phyloP scores from a whole-genome alignment of 495 filamentous ascomycete species.

The Beverwykella pulmonaria region DNA sequence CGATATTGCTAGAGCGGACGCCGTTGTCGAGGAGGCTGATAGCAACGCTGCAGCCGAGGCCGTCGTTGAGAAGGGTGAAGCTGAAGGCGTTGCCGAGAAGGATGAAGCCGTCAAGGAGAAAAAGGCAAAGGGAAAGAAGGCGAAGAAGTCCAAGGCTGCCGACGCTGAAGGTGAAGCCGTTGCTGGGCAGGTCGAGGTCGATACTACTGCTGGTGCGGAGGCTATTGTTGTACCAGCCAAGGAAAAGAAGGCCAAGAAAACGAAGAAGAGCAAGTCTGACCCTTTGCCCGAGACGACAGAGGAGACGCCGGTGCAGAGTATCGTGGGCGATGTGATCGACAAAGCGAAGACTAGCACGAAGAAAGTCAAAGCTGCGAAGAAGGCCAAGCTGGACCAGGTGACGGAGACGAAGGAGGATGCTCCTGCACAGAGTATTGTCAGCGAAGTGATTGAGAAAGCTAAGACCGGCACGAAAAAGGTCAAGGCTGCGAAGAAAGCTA shows the following conservation, averaged over 20 bases:
- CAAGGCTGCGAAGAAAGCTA: conserved; percentile 3
- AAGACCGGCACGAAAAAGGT: not conserved
- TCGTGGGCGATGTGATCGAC: conserved; percentile 20
- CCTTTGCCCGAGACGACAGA: not conserved
- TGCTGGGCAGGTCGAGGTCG: not conserved
- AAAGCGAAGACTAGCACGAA: not conserved
- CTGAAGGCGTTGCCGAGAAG: conserved; percentile 2
- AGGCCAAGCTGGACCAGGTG: not conserved
- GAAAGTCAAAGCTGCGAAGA: conserved; percentile 9
- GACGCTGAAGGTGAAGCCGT: conserved; percentile 7
- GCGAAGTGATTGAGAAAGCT: conserved; percentile 18
- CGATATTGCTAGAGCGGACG: too few relatives aligned
- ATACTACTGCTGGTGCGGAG: not conserved
- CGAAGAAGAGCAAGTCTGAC: conserved; percentile 12
- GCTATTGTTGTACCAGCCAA: conserved; percentile 1
- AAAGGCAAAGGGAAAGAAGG: conserved; percentile 36
- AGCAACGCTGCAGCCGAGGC: too few relatives aligned
- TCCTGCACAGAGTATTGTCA: conserved; percentile 6
- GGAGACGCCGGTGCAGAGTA: not conserved
- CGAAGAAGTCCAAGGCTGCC: conserved; percentile 22
- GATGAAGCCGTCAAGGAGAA: conserved; percentile 30
- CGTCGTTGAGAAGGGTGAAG: not conserved
- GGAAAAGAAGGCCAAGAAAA: conserved; percentile 25
- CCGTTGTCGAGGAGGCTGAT: too few relatives aligned
- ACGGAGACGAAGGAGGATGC: not conserved